A percentile compares a stretch with the other conserved stretches of the same genome.
These are phyloP conservation scores for Dothiorella sarmentorum DNA, from an alignment of 2,329 filamentous ascomycete genomes.

Conservation along the genomic window DNA sequence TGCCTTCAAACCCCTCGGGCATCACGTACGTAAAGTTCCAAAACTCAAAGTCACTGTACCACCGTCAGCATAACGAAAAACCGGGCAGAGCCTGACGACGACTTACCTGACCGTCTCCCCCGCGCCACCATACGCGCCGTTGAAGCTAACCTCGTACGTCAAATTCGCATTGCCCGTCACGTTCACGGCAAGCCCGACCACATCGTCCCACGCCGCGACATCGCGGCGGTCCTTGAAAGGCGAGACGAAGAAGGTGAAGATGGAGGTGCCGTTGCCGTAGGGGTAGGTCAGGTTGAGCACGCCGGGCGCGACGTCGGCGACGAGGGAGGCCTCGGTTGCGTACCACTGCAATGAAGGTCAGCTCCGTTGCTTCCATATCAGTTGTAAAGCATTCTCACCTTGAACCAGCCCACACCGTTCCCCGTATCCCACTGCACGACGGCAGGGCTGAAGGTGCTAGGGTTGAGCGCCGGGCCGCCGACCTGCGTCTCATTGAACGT, in stretches of 20 bases:
- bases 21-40: conserved; percentile 44
- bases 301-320: conserved; percentile 38
- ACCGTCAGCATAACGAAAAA: neutral
- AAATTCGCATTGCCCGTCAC: conserved; percentile 46
- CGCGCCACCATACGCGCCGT: conserved; percentile 40
- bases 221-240: conserved; percentile 47
- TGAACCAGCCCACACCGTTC: conserved; percentile 30
- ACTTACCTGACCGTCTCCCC: conserved; percentile 39
- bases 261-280: conserved; percentile 45
- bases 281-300: conserved; percentile 55
- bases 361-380: no score
- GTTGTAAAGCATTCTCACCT: conserved; percentile 34
- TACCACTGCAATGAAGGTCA: conserved; percentile 39
- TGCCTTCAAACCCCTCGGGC: conserved; percentile 27
- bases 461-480: conserved; percentile 53
- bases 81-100: neutral
- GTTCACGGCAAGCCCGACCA: conserved; percentile 47
- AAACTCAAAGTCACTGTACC: conserved; percentile 36
- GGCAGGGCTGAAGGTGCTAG: conserved; percentile 55
- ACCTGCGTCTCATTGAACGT: conserved; percentile 55
- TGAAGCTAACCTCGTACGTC: conserved; percentile 43
- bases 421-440: conserved; percentile 55
- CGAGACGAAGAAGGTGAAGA: conserved; percentile 51
- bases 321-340: conserved; percentile 40
- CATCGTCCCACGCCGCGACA: conserved; percentile 46